These are phyloP conservation scores for Leucocoprinus leucothites DNA, from an alignment of 768 basidiomycete species.

Conservation along the genomic window DNA sequence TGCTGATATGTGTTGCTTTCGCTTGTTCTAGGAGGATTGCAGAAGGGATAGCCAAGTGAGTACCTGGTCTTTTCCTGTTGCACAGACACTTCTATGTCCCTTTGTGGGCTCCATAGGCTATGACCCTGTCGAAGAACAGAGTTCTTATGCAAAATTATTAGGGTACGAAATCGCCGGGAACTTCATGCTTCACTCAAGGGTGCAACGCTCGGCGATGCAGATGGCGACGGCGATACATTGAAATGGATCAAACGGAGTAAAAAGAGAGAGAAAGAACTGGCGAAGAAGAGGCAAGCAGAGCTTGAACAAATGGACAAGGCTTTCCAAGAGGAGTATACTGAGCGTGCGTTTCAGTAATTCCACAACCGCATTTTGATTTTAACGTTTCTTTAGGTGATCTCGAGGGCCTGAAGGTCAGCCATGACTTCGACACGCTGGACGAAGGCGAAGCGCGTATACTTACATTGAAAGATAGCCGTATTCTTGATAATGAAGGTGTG, in stretches of 20 bases:
- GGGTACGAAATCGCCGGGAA: slow-evolving; percentile 92
- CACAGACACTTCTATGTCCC: slow-evolving; percentile 47
- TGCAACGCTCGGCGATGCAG: slow-evolving; percentile 85
- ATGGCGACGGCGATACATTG: slow-evolving; percentile 74
- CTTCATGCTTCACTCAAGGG: slow-evolving; percentile 92
- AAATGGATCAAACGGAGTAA: slow-evolving; percentile 92
- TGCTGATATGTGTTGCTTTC: slow-evolving; percentile 23
- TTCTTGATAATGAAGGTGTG: slow-evolving; percentile 92
- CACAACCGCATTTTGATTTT: not conserved
- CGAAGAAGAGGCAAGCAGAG: slow-evolving; percentile 77
- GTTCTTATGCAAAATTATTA: slow-evolving; percentile 52
- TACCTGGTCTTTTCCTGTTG: slow-evolving; percentile 27
- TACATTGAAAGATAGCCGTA: slow-evolving; percentile 93
- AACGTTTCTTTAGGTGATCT: slow-evolving; percentile 65
- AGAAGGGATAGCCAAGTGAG: slow-evolving; percentile 88
- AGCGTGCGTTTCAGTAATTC: slow-evolving; percentile 54
- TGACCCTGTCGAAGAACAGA: slow-evolving; percentile 23
- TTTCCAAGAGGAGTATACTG: slow-evolving; percentile 77
- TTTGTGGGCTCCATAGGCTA: slow-evolving; percentile 38
- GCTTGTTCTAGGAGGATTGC: slow-evolving; percentile 53
- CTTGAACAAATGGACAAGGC: slow-evolving; percentile 81
- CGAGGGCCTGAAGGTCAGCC: slow-evolving; percentile 91
- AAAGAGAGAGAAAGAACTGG: slow-evolving; percentile 88
- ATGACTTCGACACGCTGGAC: slow-evolving; percentile 88
- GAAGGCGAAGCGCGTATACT: slow-evolving; percentile 96